phyloP scores from a whole-genome alignment of 495 filamentous ascomycete species.

The Thozetella sp. region DNA sequence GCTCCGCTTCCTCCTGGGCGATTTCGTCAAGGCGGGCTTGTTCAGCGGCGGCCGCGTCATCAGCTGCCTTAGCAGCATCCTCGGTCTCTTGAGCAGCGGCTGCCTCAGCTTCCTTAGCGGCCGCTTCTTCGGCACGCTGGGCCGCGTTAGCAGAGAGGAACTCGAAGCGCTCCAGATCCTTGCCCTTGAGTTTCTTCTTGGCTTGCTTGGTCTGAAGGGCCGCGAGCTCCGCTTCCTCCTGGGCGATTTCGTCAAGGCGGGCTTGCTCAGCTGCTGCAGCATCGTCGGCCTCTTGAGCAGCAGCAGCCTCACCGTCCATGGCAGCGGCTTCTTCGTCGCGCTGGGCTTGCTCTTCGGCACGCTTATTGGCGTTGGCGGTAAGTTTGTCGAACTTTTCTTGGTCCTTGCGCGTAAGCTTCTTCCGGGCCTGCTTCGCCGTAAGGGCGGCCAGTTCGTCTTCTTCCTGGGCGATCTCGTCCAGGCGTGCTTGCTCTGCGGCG shows the following conservation, averaged over 20 bases:
- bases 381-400: slow-evolving; percentile 24
- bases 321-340: slow-evolving; percentile 6
- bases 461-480: slow-evolving; percentile 27
- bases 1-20: slow-evolving; percentile 28
- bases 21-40: slow-evolving; percentile 20
- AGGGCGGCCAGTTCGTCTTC: slow-evolving; percentile 28
- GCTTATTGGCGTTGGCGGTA: slow-evolving; percentile 11
- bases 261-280: slow-evolving; percentile 5
- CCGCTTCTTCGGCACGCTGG: slow-evolving; percentile 10
- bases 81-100: slow-evolving; percentile 7
- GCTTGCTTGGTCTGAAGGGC: slow-evolving; percentile 21
- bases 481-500: slow-evolving; percentile 7
- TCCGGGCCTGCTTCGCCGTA: slow-evolving; percentile 21
- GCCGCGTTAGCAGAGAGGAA: slow-evolving; percentile 12
- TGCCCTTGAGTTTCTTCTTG: slow-evolving; percentile 22
- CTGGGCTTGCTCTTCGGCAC: slow-evolving; percentile 5
- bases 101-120: slow-evolving; percentile 10
- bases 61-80: slow-evolving; percentile 10
- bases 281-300: slow-evolving; percentile 8
- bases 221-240: slow-evolving; percentile 30
- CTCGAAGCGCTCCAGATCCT: slow-evolving; percentile 19
- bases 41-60: slow-evolving; percentile 17
- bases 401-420: slow-evolving; percentile 18
- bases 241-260: slow-evolving; percentile 23
- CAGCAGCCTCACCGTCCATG: slow-evolving; percentile 10